Evolutionary conservation across 208 protist species (phyloP).

Genomic region (Trichomonas vaginalis): DNA sequence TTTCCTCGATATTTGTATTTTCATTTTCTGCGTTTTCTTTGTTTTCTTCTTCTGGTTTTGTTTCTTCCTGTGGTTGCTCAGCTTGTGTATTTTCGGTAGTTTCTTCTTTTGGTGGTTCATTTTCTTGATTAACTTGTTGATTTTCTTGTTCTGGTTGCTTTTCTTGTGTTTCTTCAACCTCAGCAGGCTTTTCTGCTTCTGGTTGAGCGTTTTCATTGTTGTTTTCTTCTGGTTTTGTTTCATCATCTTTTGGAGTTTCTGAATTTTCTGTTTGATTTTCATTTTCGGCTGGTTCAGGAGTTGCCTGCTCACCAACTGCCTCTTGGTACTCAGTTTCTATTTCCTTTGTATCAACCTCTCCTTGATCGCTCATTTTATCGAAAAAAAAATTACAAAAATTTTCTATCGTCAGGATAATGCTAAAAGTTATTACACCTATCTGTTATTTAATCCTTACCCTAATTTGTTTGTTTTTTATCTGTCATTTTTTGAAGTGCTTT

Average conservation of each 20-base stretch:
- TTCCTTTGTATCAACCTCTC: no score
- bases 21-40: not conserved
- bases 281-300: no score
- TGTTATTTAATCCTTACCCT: no score
- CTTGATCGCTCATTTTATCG: no score
- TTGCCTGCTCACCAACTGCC: no score
- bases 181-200: not conserved
- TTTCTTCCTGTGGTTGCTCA: not conserved
- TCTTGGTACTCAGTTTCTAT: no score
- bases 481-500: no score
- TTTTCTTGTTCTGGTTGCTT: not conserved
- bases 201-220: not conserved
- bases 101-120: not conserved
- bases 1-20: not conserved
- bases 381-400: no score
- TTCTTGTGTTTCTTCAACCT: not conserved
- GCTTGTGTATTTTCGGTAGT: not conserved
- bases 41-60: not conserved
- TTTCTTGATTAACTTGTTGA: not conserved
- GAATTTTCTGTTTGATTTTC: not conserved
- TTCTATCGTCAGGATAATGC: no score
- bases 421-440: no score
- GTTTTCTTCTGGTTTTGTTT: not conserved
- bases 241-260: not conserved
- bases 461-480: no score